Percentiles rank a stretch among this genome's conserved stretches.
phyloP scores from a whole-genome alignment of 1,284 basidiomycete genomes.

The Cerrena zonata region DNA sequence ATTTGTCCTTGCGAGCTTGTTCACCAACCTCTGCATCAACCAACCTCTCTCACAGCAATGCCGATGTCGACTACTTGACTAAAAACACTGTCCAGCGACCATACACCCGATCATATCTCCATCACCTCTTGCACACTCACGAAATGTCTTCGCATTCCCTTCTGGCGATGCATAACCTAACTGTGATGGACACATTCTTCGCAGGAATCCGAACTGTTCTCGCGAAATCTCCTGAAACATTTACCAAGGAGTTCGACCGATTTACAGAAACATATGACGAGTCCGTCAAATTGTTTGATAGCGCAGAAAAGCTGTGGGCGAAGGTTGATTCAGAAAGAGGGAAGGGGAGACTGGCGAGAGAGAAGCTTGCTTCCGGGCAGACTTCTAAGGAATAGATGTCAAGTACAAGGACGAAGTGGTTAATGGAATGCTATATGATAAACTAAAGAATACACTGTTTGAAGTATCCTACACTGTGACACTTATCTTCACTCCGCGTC shows the following conservation, averaged over 20 bases:
- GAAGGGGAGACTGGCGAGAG: slow-evolving; percentile 58
- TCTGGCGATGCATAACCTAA: slow-evolving; percentile 68
- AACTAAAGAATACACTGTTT: no score
- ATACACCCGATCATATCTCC: slow-evolving; percentile 68
- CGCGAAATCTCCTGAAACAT: slow-evolving; percentile 21
- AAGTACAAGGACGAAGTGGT: no score
- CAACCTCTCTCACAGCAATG: slow-evolving; percentile 43
- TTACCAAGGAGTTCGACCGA: slow-evolving; percentile 42
- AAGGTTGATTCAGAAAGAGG: slow-evolving; percentile 61
- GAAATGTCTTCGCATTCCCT: slow-evolving; percentile 79
- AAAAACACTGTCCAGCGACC: slow-evolving; percentile 24
- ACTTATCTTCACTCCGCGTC: no score
- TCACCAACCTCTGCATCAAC: slow-evolving; percentile 41
- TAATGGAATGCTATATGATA: no score
- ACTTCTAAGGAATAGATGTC: neutral
- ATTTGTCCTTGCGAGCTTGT: slow-evolving; percentile 62
- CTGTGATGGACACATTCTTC: slow-evolving; percentile 61
- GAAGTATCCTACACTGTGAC: no score
- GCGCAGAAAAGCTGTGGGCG: slow-evolving; percentile 51
- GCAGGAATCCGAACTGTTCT: slow-evolving; percentile 42
- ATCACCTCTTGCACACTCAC: slow-evolving; percentile 79
- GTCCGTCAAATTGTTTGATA: slow-evolving; percentile 37
- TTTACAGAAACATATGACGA: slow-evolving; percentile 54
- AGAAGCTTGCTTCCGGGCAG: slow-evolving; percentile 24
- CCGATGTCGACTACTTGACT: slow-evolving; percentile 31